Percentiles rank a stretch among this genome's conserved stretches.
Evolutionary conservation across 495 filamentous ascomycete genomes (phyloP).

Genomic region (Penicillium riverlandense): DNA sequence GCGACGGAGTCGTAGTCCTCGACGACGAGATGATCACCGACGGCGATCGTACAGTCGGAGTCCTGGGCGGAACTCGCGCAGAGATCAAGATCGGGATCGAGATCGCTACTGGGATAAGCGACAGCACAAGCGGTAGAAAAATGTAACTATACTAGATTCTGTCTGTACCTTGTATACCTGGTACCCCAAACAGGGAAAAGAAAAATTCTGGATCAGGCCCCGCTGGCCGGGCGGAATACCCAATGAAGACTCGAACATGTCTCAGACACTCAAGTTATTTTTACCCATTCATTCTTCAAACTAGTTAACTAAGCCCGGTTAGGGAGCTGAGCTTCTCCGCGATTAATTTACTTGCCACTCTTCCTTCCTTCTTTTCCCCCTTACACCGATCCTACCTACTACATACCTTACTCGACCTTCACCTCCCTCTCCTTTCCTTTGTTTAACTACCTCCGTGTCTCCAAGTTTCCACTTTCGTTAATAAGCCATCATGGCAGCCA

Average conservation of each 20-base stretch:
- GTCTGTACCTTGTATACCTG: no score
- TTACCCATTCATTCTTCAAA: no score
- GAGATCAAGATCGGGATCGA: slow-evolving; percentile 22
- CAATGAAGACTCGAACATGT: not conserved
- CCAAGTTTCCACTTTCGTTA: not conserved
- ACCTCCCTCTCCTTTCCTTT: not conserved
- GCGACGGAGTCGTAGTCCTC: slow-evolving; percentile 46
- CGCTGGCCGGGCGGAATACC: slow-evolving; percentile 2
- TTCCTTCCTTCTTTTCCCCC: slow-evolving; percentile 1
- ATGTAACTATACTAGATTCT: not conserved
- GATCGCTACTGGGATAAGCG: slow-evolving; percentile 25
- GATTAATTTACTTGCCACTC: slow-evolving; percentile 13
- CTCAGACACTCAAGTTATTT: no score
- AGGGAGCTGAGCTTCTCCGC: slow-evolving; percentile 1
- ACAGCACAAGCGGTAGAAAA: slow-evolving; percentile 10
- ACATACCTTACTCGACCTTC: not conserved
- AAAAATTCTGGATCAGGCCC: slow-evolving; percentile 1
- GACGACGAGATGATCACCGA: slow-evolving; percentile 18
- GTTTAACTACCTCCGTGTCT: not conserved
- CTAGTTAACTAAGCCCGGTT: no score
- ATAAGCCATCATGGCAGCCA: slow-evolving; percentile 32
- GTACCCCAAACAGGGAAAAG: not conserved
- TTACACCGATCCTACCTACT: not conserved
- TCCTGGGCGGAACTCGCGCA: slow-evolving; percentile 26
- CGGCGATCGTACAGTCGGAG: slow-evolving; percentile 47